Percentiles rank a stretch among this genome's conserved stretches.
Evolutionary conservation across 352 stramenopile genomes (phyloP).

Genomic region (Phytophthora brassicae): DNA sequence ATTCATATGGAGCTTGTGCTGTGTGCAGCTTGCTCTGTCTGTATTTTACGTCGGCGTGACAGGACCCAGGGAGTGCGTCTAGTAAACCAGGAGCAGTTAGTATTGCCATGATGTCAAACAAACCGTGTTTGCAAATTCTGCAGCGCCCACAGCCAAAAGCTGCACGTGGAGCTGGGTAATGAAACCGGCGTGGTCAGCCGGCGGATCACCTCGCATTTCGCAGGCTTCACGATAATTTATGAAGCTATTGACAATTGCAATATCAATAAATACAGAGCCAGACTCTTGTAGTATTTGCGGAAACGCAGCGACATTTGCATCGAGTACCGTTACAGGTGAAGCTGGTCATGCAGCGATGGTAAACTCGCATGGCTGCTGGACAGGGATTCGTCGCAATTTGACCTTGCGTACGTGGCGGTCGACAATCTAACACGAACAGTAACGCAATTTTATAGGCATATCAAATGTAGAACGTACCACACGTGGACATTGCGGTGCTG

Average conservation of each 20-base stretch:
- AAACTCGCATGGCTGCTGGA: neutral
- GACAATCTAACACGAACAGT: neutral
- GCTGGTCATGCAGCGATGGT: neutral
- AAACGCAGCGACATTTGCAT: neutral
- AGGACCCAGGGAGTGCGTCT: neutral
- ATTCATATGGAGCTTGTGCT: conserved; percentile 1
- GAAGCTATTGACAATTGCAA: neutral
- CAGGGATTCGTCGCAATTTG: neutral
- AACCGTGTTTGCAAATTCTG: neutral
- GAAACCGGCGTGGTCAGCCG: neutral
- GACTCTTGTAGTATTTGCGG: conserved; percentile 1
- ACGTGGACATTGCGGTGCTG: conserved; percentile 1
- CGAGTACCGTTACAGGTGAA: neutral
- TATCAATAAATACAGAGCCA: neutral
- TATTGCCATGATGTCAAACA: no score
- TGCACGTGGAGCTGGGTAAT: neutral
- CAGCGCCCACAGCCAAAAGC: neutral
- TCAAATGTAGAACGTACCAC: neutral
- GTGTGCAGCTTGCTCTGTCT: neutral
- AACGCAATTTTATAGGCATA: neutral
- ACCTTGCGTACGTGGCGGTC: neutral
- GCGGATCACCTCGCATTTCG: neutral
- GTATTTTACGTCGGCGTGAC: neutral
- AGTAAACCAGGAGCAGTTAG: neutral
- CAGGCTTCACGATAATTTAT: neutral